Conservation (phyloP, 352 stramenopile species). For the Phytophthora cactorum region DNA sequence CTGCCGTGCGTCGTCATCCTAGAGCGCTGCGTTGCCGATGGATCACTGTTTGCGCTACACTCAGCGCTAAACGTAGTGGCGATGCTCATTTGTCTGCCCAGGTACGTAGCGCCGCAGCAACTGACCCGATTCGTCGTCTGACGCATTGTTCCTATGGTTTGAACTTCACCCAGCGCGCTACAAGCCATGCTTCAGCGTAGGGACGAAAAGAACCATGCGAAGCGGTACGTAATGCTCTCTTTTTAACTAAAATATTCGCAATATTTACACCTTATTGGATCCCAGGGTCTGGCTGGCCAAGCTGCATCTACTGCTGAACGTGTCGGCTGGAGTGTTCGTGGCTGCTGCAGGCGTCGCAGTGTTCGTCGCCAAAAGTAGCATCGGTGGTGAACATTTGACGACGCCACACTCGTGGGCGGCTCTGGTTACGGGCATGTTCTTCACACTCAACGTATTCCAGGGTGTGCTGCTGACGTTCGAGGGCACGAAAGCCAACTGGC, state of each 20-base stretch:
- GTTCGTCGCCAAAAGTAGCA: constrained; percentile 45
- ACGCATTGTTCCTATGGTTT: constrained; percentile 14
- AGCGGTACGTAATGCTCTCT: constrained; percentile 33
- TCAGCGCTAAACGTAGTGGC: constrained; percentile 58
- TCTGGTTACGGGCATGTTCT: constrained; percentile 57
- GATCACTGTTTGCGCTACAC: constrained; percentile 62
- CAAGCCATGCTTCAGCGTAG: constrained; percentile 67
- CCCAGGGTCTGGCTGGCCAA: constrained; percentile 60
- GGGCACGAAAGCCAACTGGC: constrained; percentile 56
- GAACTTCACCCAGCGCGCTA: constrained; percentile 39
- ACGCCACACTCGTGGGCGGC: constrained; percentile 63
- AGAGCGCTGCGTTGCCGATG: constrained; percentile 49
- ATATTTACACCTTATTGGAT: constrained; percentile 13
- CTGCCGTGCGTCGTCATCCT: constrained; percentile 52
- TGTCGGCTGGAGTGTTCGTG: constrained; percentile 49
- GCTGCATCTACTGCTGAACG: constrained; percentile 60
- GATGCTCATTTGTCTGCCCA: constrained; percentile 58
- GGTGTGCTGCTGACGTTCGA: constrained; percentile 72
- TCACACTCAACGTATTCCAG: constrained; percentile 72
- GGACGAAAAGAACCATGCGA: constrained; percentile 39
- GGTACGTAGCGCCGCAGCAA: constrained; percentile 25
- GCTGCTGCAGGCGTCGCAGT: constrained; percentile 37
- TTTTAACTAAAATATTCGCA: neutral
- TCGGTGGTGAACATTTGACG: constrained; percentile 44
- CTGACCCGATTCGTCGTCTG: constrained; percentile 8